Evolutionary conservation across 257 asterid species (phyloP).

Genomic region (Solanum tarijense): DNA sequence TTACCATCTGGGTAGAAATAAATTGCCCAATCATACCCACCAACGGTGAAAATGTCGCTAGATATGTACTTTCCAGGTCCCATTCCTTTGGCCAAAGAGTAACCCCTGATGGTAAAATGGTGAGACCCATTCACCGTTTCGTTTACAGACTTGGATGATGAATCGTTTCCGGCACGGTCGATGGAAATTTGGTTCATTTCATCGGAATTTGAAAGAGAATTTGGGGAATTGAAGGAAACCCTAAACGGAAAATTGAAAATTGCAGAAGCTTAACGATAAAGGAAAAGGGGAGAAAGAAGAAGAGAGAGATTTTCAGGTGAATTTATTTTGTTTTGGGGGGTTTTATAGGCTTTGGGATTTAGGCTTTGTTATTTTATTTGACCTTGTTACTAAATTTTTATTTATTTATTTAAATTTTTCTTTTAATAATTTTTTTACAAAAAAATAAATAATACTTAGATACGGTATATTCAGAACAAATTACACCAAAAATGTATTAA

Average conservation of each 20-base stretch:
- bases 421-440: too few relatives aligned
- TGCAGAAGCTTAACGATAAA: neutral
- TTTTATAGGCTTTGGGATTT: neutral
- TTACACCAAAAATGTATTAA: too few relatives aligned
- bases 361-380: neutral
- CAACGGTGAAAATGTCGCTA: slow-evolving; percentile 65
- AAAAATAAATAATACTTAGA: too few relatives aligned
- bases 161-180: slow-evolving; percentile 3
- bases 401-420: too few relatives aligned
- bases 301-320: neutral
- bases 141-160: slow-evolving; percentile 61
- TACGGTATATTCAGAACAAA: too few relatives aligned
- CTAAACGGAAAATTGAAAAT: neutral
- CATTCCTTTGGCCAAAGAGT: slow-evolving; percentile 85
- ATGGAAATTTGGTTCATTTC: neutral
- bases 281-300: neutral
- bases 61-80: slow-evolving; percentile 69
- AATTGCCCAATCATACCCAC: slow-evolving; percentile 83
- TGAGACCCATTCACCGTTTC: slow-evolving; percentile 88
- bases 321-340: neutral
- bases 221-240: neutral
- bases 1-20: slow-evolving; percentile 86
- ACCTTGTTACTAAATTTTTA: neutral
- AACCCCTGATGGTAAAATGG: slow-evolving; percentile 68
- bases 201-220: neutral